Conservation (phyloP, 352 stramenopile species). For the Phytopythium aichiense region DNA sequence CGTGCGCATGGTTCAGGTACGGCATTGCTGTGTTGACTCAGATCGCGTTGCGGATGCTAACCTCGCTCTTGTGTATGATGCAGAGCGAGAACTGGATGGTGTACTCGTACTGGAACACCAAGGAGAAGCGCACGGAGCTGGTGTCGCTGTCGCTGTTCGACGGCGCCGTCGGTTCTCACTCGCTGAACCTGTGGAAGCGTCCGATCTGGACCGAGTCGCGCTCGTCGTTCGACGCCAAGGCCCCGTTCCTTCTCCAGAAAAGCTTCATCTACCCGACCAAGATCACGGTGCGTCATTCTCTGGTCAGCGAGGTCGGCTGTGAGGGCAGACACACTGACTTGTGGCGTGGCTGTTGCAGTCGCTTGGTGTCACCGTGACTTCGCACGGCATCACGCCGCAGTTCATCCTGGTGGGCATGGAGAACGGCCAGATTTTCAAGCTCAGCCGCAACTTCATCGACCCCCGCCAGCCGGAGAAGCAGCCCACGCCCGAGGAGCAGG, state of each 20-base stretch:
- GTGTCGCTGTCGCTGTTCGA: slow-evolving; percentile 92
- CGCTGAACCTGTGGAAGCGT: slow-evolving; percentile 92
- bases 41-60: not conserved
- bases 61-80: not conserved
- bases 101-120: slow-evolving; percentile 95
- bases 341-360: slow-evolving; percentile 24
- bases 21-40: not conserved
- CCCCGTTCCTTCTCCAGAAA: slow-evolving; percentile 93
- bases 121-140: slow-evolving; percentile 80
- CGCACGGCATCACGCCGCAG: slow-evolving; percentile 93
- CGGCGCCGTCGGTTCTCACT: slow-evolving; percentile 94
- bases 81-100: slow-evolving; percentile 96
- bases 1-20: slow-evolving; percentile 69
- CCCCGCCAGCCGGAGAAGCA: slow-evolving; percentile 92
- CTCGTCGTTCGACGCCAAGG: slow-evolving; percentile 89
- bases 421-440: slow-evolving; percentile 90
- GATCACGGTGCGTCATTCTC: slow-evolving; percentile 51
- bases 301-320: not conserved
- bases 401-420: slow-evolving; percentile 92
- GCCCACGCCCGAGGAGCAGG: slow-evolving; percentile 78
- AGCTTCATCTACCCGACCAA: slow-evolving; percentile 91
- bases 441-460: slow-evolving; percentile 92
- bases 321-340: not conserved
- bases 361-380: slow-evolving; percentile 91
- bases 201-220: slow-evolving; percentile 87